A percentile compares a stretch with the other conserved stretches of the same genome.
Evolutionary conservation across 176 grass and related monocot species (phyloP).

Genomic region (Otatea glauca): DNA sequence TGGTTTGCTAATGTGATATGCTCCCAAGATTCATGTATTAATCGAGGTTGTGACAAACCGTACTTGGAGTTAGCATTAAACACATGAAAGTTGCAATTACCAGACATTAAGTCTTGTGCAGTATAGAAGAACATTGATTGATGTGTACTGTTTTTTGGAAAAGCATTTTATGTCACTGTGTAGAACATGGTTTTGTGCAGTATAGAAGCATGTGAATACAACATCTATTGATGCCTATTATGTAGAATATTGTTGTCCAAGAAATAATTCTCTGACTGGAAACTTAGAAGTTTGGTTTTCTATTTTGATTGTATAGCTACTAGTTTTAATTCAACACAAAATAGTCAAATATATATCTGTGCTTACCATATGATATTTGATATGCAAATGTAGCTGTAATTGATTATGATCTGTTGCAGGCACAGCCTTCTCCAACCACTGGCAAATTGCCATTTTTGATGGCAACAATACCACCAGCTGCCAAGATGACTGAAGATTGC

Average conservation of each 20-base stretch:
- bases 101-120: not conserved
- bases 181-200: slow-evolving; percentile 29
- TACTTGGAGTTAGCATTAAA: slow-evolving; percentile 17
- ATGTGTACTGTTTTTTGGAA: not conserved
- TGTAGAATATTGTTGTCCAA: slow-evolving; percentile 11
- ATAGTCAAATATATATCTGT: not conserved
- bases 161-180: slow-evolving; percentile 10
- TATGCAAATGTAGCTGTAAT: slow-evolving; percentile 8
- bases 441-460: slow-evolving; percentile 70
- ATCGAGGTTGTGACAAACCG: not conserved
- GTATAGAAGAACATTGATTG: slow-evolving; percentile 26
- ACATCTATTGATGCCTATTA: slow-evolving; percentile 4
- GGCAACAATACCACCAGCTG: slow-evolving; percentile 34
- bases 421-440: slow-evolving; percentile 87
- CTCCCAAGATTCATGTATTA: not conserved
- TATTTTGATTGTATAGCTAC: not conserved
- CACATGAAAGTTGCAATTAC: slow-evolving; percentile 26
- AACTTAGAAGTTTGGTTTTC: slow-evolving; percentile 22
- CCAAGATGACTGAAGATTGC: slow-evolving; percentile 38
- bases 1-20: slow-evolving; percentile 28
- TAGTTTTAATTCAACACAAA: slow-evolving; percentile 18
- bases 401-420: slow-evolving; percentile 58
- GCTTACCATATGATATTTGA: slow-evolving; percentile 24
- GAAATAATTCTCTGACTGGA: slow-evolving; percentile 26
- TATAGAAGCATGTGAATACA: slow-evolving; percentile 20